Base-by-base conservation (phyloP, 805 yeast genomes). In the Lachancea cidri region DNA sequence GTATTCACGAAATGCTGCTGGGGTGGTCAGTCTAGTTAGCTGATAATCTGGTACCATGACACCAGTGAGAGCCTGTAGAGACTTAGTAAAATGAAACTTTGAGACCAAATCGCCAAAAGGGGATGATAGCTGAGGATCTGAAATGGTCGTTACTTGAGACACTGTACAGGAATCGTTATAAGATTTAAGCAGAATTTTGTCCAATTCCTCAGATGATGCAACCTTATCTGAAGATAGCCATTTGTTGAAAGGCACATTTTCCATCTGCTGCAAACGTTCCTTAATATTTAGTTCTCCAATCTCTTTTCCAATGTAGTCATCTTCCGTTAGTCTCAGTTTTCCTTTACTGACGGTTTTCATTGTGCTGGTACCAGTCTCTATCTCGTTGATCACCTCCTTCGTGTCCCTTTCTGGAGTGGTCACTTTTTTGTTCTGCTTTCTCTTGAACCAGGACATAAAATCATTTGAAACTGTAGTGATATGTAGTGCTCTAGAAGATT, bases 391-490 rank as follows among this genome's bases (percentile, higher is more conserved):
- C 15, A 67, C 55, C 20, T 63, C 60, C 38, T 58, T 48, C 1
- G 66, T 60, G 29, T 50, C 52, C 48, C 53, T 50, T 14, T 7
- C 41, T 15, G 49, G 36, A 5, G 38, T 42, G 5, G 15, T 17
- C 4, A 39, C 29, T 33, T 48, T 54, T 39, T 55, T 58, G 8
- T 37, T 22, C 42, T 59, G 55, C 50, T 60, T 65, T 35, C 52
- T 49, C 36, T 56, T 62, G 44, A 68, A 64, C 73, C 73, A 68
- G 31, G 67, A 65, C 59, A 67, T 53, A 48, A 67, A 64, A 18
- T 68, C 66, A 7, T 38, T 32, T 19, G 45, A 36, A 5, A 45
- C 45, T 25, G 54, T 39, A 1, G 62, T 46, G 3, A 58, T 53
- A 40, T 60, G 64, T 8, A 61, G 32, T 1, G 45, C 44, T 47